Evolutionary conservation across 345 rosid genomes (phyloP), one percentile per base, ranked within the genome.

Genomic region (Salix exigua): DNA sequence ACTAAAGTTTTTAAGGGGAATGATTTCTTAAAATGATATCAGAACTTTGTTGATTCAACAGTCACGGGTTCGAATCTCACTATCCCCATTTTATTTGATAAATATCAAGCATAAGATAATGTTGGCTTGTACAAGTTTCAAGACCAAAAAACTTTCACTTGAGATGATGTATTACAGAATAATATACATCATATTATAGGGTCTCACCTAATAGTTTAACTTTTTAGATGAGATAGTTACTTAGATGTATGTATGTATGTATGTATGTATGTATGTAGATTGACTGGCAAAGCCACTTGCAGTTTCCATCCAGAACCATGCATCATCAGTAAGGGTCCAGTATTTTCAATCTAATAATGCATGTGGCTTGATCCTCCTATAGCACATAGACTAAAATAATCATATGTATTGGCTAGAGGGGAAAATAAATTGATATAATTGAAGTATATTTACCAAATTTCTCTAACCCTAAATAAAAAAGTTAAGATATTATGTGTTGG

Each of bases 381-480:
- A 26, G 5, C 35, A 19, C 2, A 26, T 26, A 26, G 25, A 19
- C 30, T 28, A 14, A 14, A 0, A 33, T 38, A 65, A 3, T 33
- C 26, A 38, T 51, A 55, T 30, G 71, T 58, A 74, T 33, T 70
- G 44, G 80, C 72, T 72, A 46, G 53, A 71, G 48, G 40, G 26
- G 35, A 6, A 0, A 33, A 42, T 37, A 55, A 66, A 61, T 18
- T 33, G 50, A 61, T 28, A 4, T 61, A 40, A 60, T 42, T 35
- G 44, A 68, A 58, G 66, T 10, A 25, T n/a, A 12, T 26, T 38
- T 17, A 23, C 14, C 18, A 51, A 68, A 37, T n/a, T 42, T 67
- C 25, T 55, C 30, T 1, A 16, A 26, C 7, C 44, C 44, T 11
- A 25, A 53, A 72, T 33, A 55, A 72, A 53, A 25, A 55, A 68